Evolutionary conservation across 2,329 filamentous ascomycete species (phyloP).

Genomic region (Curvularia spicifera): DNA sequence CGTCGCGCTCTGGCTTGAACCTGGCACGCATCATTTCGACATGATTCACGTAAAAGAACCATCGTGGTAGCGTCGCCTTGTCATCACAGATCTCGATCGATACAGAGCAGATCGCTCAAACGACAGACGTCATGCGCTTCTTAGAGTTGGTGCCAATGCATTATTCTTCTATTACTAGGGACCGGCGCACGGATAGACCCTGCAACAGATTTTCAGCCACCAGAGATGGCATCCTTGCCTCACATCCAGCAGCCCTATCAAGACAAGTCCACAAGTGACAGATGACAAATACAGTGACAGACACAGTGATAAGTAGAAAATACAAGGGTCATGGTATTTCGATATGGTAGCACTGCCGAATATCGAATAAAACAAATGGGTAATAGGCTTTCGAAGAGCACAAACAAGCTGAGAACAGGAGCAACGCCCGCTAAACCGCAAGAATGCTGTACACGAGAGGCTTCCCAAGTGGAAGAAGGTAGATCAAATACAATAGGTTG

Average conservation of each 20-base stretch:
- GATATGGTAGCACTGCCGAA: slow-evolving; percentile 6
- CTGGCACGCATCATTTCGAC: neutral
- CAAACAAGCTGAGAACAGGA: slow-evolving; percentile 9
- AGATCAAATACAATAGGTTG: slow-evolving; percentile 22
- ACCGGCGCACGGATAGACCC: slow-evolving; percentile 16
- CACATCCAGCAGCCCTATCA: slow-evolving; percentile 9
- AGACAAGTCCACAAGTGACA: slow-evolving; percentile 5
- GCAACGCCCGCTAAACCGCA: slow-evolving; percentile 47
- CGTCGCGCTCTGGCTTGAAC: neutral
- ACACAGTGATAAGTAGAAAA: slow-evolving; percentile 1
- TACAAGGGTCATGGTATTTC: slow-evolving; percentile 8
- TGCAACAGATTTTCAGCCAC: slow-evolving; percentile 13
- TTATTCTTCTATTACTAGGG: slow-evolving; percentile 24
- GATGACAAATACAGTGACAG: slow-evolving; percentile 1
- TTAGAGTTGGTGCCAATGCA: slow-evolving; percentile 11
- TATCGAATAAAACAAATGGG: slow-evolving; percentile 20
- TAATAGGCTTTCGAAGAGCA: slow-evolving; percentile 14
- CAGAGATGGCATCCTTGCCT: slow-evolving; percentile 7
- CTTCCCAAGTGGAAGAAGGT: slow-evolving; percentile 19
- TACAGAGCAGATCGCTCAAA: neutral
- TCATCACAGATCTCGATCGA: neutral
- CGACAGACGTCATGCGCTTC: slow-evolving; percentile 27
- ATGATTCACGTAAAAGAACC: neutral
- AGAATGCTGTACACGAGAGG: slow-evolving; percentile 24
- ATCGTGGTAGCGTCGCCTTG: neutral